Conservation (phyloP, 2,329 filamentous ascomycete species). For the Neoscytalidium dimidiatum region DNA sequence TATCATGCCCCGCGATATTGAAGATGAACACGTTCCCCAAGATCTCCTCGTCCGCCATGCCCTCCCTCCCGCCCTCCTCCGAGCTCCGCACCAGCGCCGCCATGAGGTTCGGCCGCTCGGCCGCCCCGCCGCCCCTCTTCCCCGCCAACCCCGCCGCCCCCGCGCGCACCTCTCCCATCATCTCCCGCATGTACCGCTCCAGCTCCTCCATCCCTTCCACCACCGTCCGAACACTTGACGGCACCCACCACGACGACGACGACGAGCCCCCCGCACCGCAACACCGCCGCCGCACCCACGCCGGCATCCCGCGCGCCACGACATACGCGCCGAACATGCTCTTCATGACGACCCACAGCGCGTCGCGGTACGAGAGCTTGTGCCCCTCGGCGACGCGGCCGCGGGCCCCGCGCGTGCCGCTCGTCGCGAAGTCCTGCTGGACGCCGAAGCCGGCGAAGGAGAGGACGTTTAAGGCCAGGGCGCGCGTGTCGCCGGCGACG, state of each 20-base stretch:
- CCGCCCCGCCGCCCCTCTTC: neutral
- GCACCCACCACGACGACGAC: too few relatives aligned
- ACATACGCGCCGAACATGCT: constrained; percentile 29
- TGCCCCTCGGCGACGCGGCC: constrained; percentile 25
- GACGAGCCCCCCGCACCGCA: too few relatives aligned
- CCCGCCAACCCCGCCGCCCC: neutral
- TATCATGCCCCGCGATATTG: constrained; percentile 56
- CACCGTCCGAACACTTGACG: too few relatives aligned
- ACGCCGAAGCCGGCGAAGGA: constrained; percentile 39
- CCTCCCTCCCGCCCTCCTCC: neutral
- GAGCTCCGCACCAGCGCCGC: neutral
- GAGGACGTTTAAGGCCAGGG: constrained; percentile 40
- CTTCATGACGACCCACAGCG: constrained; percentile 30
- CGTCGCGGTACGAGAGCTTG: constrained; percentile 24
- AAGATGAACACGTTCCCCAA: constrained; percentile 53
- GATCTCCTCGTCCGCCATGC: constrained; percentile 40
- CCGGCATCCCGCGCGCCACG: constrained; percentile 20
- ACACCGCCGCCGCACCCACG: neutral
- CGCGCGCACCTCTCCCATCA: neutral
- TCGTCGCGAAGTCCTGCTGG: constrained; percentile 23
- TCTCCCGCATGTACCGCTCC: neutral
- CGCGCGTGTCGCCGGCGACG: constrained; percentile 35
- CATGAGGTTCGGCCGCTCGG: neutral
- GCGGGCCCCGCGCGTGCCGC: constrained; percentile 17
- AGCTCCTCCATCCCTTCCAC: neutral